Conservation (phyloP, 2,329 filamentous ascomycete genomes). For the Tolypocladium tundrense region DNA sequence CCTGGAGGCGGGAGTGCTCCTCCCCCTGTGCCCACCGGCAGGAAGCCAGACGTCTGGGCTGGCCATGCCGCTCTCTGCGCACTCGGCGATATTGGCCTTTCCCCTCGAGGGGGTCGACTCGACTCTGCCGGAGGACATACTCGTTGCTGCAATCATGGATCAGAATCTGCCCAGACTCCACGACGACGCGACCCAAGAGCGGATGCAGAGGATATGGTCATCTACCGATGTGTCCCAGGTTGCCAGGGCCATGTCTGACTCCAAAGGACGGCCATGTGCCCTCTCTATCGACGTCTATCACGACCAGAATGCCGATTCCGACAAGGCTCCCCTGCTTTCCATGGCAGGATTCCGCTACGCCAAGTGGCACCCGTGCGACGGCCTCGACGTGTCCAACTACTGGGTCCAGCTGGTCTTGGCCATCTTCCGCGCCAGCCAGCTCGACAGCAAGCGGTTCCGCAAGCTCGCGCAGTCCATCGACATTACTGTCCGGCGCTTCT, state of each 20-base stretch:
- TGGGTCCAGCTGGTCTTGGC: constrained; percentile 3
- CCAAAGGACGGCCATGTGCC: background rate
- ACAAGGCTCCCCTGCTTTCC: background rate
- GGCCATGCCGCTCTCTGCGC: background rate
- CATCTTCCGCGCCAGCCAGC: background rate
- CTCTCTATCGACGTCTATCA: background rate
- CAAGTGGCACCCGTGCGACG: constrained; percentile 7
- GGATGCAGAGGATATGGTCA: constrained; percentile 3
- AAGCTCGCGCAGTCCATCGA: constrained; percentile 1
- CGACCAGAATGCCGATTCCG: background rate
- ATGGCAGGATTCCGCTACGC: constrained; percentile 5
- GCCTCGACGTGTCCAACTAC: constrained; percentile 3
- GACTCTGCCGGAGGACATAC: background rate
- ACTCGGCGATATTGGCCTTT: background rate
- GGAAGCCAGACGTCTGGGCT: background rate
- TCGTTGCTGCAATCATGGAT: constrained; percentile 1
- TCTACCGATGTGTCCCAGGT: background rate
- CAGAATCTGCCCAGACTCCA: constrained; percentile 2
- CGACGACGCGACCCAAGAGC: background rate
- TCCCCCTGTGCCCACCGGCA: background rate
- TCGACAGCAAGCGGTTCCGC: background rate
- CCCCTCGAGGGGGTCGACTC: background rate
- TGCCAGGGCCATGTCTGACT: background rate
- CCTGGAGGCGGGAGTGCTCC: constrained; percentile 4
- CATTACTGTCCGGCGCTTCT: background rate